These are phyloP conservation scores for Kondoa subrosea DNA, from an alignment of 768 basidiomycete species.

Conservation along the genomic window DNA sequence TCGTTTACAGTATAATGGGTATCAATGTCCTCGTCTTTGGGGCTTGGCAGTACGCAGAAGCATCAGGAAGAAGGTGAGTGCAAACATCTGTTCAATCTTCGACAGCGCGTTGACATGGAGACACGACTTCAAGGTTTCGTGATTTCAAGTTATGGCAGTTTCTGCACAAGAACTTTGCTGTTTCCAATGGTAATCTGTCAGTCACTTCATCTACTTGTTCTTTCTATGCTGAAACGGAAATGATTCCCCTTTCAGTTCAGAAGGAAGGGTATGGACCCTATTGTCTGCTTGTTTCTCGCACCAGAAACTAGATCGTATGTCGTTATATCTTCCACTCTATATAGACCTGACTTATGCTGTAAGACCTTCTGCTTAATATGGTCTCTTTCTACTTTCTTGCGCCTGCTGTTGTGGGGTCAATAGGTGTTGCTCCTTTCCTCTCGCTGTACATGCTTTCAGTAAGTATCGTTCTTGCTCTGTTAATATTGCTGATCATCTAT, in stretches of 20 bases:
- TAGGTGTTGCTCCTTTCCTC: not conserved
- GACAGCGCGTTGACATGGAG: not conserved
- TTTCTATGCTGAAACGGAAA: not conserved
- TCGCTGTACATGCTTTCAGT: not conserved
- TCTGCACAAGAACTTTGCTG: not conserved
- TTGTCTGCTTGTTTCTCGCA: not conserved
- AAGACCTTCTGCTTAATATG: not conserved
- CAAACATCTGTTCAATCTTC: not conserved
- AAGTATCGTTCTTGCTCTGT: not conserved
- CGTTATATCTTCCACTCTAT: not conserved
- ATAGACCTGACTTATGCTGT: not conserved
- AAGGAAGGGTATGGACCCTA: not conserved
- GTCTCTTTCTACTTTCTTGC: not conserved
- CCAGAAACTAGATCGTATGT: not conserved
- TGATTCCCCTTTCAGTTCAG: not conserved
- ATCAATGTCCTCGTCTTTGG: not conserved
- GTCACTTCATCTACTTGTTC: not conserved
- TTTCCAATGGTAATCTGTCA: not conserved
- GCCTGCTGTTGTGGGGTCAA: not conserved
- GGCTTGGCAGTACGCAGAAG: not conserved
- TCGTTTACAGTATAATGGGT: not conserved
- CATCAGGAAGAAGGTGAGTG: not conserved
- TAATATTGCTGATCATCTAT: not conserved
- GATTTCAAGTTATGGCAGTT: not conserved
- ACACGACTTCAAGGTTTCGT: not conserved